These are phyloP conservation scores for Aschersonia sp. DNA, from an alignment of 2,329 filamentous ascomycete species.

Conservation along the genomic window DNA sequence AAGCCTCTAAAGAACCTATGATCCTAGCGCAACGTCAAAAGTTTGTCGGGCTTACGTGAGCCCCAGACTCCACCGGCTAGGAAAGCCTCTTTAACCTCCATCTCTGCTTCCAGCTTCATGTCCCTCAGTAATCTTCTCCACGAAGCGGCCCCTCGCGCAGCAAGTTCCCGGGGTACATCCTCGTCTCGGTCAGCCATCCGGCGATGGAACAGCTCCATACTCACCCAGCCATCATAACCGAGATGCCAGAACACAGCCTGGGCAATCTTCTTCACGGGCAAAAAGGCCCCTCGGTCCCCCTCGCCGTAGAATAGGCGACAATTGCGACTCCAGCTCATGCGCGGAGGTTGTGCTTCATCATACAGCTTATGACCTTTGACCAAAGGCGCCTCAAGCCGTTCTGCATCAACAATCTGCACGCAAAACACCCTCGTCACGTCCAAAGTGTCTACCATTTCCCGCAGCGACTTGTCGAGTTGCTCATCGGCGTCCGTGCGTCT, in stretches of 20 bases:
- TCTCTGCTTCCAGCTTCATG: not conserved
- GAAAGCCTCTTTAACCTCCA: no score
- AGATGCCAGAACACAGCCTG: conserved; percentile 45
- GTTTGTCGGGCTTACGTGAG: no score
- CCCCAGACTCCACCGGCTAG: no score
- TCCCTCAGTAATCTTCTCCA: conserved; percentile 1
- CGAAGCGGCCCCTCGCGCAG: conserved; percentile 1
- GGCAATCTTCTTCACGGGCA: conserved; percentile 47
- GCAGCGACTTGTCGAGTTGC: conserved; percentile 37
- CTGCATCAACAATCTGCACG: conserved; percentile 61
- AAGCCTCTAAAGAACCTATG: no score
- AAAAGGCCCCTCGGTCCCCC: conserved; percentile 43
- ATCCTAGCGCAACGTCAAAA: no score
- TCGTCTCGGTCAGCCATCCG: conserved; percentile 6
- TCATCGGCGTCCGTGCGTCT: conserved; percentile 36
- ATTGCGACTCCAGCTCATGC: conserved; percentile 65
- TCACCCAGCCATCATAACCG: conserved; percentile 52
- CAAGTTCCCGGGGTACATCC: conserved; percentile 1
- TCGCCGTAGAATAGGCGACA: conserved; percentile 43
- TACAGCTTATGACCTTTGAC: conserved; percentile 20
- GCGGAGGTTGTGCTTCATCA: conserved; percentile 13
- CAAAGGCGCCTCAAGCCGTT: conserved; percentile 43
- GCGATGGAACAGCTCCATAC: conserved; percentile 47
- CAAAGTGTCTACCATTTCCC: conserved; percentile 34
- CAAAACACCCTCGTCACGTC: conserved; percentile 55